Evolutionary conservation across 306 rosid genomes (phyloP).

Genomic region (Glycine tomentella): DNA sequence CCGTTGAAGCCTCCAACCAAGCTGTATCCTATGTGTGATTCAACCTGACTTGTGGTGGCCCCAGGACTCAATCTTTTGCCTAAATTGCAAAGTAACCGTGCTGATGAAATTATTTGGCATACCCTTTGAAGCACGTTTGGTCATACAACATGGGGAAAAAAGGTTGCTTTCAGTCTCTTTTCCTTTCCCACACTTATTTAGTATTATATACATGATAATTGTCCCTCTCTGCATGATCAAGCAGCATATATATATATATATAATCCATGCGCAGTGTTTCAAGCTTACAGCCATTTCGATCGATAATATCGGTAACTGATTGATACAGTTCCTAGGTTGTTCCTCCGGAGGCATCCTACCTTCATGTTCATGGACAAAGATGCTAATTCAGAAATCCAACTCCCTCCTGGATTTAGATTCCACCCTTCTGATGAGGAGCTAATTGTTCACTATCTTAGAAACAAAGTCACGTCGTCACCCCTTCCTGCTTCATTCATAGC

Average conservation of each 20-base stretch:
- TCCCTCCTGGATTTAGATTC: conserved; percentile 88
- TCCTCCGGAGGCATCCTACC: conserved; percentile 46
- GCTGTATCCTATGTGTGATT: conserved; percentile 18
- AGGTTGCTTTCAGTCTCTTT: conserved; percentile 49
- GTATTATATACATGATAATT: conserved; percentile 43
- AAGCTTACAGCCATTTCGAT: conserved; percentile 51
- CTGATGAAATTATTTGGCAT: conserved; percentile 33
- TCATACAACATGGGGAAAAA: conserved; percentile 42
- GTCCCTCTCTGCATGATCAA: conserved; percentile 58
- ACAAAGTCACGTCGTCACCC: conserved; percentile 66
- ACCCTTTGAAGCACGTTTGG: conserved; percentile 44
- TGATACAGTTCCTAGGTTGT: conserved; percentile 54
- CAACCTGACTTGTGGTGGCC: conserved; percentile 38
- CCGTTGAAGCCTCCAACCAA: conserved; percentile 26
- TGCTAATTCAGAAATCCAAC: conserved; percentile 56
- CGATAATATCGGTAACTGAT: conserved; percentile 53
- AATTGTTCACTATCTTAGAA: conserved; percentile 69
- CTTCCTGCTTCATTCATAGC: conserved; percentile 75
- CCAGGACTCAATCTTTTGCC: conserved; percentile 52
- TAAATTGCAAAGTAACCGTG: conserved; percentile 47
- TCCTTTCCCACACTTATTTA: conserved; percentile 32
- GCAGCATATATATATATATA: conserved; percentile 9
- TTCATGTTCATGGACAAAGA: conserved; percentile 54
- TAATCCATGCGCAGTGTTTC: conserved; percentile 56
- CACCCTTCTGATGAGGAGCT: conserved; percentile 88